phyloP scores from a whole-genome alignment of 495 filamentous ascomycete genomes.

The Xylaria flabelliformis region DNA sequence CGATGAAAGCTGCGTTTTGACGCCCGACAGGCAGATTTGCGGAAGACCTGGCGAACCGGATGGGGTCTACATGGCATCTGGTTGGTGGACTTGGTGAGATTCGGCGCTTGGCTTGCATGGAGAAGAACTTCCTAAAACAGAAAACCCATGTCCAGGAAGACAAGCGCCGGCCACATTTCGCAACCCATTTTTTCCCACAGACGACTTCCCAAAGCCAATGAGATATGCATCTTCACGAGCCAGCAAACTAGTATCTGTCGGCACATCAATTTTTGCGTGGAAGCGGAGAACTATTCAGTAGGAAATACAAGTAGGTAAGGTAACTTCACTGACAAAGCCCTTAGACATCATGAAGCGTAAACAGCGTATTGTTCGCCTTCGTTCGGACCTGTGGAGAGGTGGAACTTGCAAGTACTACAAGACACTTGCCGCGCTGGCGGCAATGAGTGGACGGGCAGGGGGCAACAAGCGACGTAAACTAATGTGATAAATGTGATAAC shows the following conservation, averaged over 20 bases:
- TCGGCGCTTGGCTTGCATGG: constrained; percentile 26
- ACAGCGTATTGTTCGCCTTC: background rate
- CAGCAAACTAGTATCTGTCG: too few species aligned
- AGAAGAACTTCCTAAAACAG: background rate
- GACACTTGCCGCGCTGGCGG: constrained; percentile 18
- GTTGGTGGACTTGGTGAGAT: constrained; percentile 12
- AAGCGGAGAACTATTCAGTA: background rate
- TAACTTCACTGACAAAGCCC: background rate
- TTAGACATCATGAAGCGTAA: background rate
- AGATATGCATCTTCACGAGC: background rate
- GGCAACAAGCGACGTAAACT: constrained; percentile 19
- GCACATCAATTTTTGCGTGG: background rate
- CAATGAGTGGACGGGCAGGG: constrained; percentile 22
- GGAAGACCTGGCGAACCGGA: constrained; percentile 18
- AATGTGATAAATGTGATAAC: constrained; percentile 24
- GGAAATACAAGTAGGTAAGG: background rate
- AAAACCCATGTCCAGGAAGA: background rate
- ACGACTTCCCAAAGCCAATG: constrained; percentile 14
- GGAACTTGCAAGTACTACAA: background rate
- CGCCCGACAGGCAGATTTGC: constrained; percentile 18
- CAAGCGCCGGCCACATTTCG: constrained; percentile 20
- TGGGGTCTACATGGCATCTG: background rate
- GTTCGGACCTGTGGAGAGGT: background rate
- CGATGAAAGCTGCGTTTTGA: constrained; percentile 13
- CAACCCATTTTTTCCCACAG: constrained; percentile 13